Evolutionary conservation across 192 early-diverging fungal species (phyloP).

Genomic region (Coemansia sp.): DNA sequence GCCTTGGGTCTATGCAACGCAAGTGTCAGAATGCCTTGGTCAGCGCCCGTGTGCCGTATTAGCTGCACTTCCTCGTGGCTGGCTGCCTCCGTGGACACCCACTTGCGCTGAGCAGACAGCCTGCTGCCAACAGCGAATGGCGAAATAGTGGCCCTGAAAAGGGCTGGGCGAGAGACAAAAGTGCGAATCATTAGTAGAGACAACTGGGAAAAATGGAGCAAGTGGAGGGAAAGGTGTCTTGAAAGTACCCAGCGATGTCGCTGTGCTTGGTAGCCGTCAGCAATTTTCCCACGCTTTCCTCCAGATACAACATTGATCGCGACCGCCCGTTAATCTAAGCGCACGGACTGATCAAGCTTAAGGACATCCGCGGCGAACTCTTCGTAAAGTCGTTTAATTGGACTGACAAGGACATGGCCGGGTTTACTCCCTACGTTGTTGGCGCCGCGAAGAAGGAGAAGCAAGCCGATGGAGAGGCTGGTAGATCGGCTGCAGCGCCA

Average conservation of each 20-base stretch:
- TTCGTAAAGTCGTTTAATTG: conserved; percentile 44
- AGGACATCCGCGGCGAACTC: conserved; percentile 61
- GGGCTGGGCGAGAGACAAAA: too few species aligned
- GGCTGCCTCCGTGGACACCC: conserved; percentile 3
- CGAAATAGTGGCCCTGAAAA: background rate
- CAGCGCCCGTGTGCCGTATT: conserved; percentile 18
- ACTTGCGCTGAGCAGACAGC: background rate
- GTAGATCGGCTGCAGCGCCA: background rate
- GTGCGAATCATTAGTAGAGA: too few species aligned
- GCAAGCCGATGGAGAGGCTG: background rate
- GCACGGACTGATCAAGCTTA: conserved; percentile 71
- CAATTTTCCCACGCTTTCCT: too few species aligned
- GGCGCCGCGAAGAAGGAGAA: background rate
- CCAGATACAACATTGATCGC: too few species aligned
- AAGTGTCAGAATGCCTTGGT: conserved; percentile 74
- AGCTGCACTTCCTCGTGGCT: conserved; percentile 13
- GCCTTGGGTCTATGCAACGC: conserved; percentile 81
- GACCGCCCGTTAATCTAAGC: too few species aligned
- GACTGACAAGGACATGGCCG: conserved; percentile 25
- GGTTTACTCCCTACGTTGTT: conserved; percentile 33
- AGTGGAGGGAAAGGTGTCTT: too few species aligned
- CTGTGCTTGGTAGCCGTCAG: too few species aligned
- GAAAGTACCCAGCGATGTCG: too few species aligned
- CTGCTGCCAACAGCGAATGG: background rate
- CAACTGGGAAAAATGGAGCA: too few species aligned